Evolutionary conservation across 164 flowering plant genomes (phyloP), one percentile per base, ranked within the genome.

Genomic region (Vitis rupestris): DNA sequence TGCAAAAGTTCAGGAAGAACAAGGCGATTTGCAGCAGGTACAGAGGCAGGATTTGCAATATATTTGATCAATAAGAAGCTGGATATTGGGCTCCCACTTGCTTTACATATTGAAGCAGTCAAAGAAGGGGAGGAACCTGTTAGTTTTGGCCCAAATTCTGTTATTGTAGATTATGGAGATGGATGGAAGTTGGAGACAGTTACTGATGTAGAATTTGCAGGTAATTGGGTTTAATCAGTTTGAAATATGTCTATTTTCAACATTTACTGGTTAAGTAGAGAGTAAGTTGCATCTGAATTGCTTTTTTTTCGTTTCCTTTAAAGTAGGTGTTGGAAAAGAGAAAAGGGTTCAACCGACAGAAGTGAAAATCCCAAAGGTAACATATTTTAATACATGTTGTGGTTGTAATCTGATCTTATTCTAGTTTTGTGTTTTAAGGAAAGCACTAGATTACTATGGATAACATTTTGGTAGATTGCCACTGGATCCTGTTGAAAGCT

Each of bases 41-140:
- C 97, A 7, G 83, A 88, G 67, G 90, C 91, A 2, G 86, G 83
- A 52, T 90, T 90, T 78, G 95, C 98, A 3, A 61, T 90, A 56
- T 68, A 73, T 23, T 37, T 88, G 73, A 90, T 93, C 6, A 93
- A 90, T 69, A 71, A 61, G 65, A 90, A 82, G 78, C 64, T 82
- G 15, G 82, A 63, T 10, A 1, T 9, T 15, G 84, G 81, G 17
- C 48, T 12, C 3, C 77, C 80, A 49, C 72, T 72, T 8, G 91
- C 83, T 66, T 75, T 67, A 31, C 69, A 82, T 67, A 84, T 93
- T 61, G 92, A 88, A 79, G 90, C 97, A 8, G 79, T 80, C 66
- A 93, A 91, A 81, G 86, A 86, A 63, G 93, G 90, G 31, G 95
- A 93, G 57, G 97, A 87, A 64, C 86, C 98, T 30, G 70, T 93